phyloP scores from a whole-genome alignment of 306 rosid genomes.

The Lablab purpureus region DNA sequence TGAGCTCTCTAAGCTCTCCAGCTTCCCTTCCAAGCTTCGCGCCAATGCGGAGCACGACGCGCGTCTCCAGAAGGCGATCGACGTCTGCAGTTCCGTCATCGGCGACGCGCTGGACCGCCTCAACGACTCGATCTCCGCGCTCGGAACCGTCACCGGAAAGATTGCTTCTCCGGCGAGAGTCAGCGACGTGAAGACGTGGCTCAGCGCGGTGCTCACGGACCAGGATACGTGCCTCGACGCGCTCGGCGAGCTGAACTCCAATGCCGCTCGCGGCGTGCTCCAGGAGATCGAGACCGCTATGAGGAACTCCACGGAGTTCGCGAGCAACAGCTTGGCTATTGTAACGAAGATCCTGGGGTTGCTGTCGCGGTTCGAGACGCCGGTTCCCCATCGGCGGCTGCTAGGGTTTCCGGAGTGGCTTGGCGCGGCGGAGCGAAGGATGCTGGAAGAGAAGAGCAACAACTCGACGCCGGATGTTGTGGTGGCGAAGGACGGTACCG shows the following conservation, averaged over 20 bases:
- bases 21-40: constrained; percentile 20
- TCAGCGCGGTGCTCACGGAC: constrained; percentile 76
- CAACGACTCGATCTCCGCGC: constrained; percentile 65
- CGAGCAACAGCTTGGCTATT: constrained; percentile 90
- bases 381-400: constrained; percentile 68
- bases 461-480: constrained; percentile 45
- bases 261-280: constrained; percentile 24
- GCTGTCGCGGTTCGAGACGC: constrained; percentile 52
- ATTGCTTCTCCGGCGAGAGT: constrained; percentile 51
- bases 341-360: constrained; percentile 60
- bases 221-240: constrained; percentile 88
- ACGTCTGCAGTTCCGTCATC: constrained; percentile 56
- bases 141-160: constrained; percentile 36
- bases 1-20: constrained; percentile 61
- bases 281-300: constrained; percentile 41
- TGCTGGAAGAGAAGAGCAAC: constrained; percentile 47
- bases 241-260: constrained; percentile 65
- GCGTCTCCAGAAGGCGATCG: constrained; percentile 42
- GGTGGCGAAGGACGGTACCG: constrained; percentile 85
- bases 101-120: constrained; percentile 69
- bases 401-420: constrained; percentile 83
- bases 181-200: constrained; percentile 69
- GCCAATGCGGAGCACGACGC: constrained; percentile 38
- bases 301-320: constrained; percentile 75
- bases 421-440: constrained; percentile 68